Evolutionary conservation across 2,329 filamentous ascomycete genomes (phyloP).

Genomic region (Thelonectria olida): DNA sequence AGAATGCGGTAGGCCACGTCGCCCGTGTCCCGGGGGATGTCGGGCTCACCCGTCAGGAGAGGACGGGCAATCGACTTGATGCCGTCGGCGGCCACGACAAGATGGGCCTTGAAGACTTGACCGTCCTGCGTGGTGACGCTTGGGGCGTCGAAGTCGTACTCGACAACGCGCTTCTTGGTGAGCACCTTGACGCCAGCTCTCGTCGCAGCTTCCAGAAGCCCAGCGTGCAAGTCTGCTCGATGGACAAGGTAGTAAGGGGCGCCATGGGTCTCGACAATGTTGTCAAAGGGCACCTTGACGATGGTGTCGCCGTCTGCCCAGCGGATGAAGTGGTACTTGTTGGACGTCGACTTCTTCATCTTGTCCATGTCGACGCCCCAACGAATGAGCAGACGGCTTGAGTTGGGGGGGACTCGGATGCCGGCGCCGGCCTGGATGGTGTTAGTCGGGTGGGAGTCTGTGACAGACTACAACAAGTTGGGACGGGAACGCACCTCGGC

Average conservation of each 20-base stretch:
- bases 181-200: not conserved
- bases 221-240: slow-evolving; percentile 2
- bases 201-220: not conserved
- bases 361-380: slow-evolving; percentile 38
- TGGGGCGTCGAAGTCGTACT: slow-evolving; percentile 4
- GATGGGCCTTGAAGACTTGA: not conserved
- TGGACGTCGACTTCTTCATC: slow-evolving; percentile 39
- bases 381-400: slow-evolving; percentile 35
- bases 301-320: slow-evolving; percentile 41
- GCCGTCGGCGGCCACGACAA: slow-evolving; percentile 67
- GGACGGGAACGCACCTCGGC: no score
- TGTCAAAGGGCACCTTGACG: slow-evolving; percentile 31
- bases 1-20: slow-evolving; percentile 72
- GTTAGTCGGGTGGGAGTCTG: no score
- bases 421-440: no score
- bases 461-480: no score
- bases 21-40: no score
- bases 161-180: not conserved
- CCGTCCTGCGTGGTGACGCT: not conserved
- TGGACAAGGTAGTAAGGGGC: slow-evolving; percentile 4
- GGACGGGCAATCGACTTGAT: no score
- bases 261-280: not conserved
- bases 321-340: slow-evolving; percentile 38
- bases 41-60: no score
- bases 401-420: slow-evolving; percentile 45